Conservation (phyloP, 257 asterid species). For the Dorcoceras hygrometricum region DNA sequence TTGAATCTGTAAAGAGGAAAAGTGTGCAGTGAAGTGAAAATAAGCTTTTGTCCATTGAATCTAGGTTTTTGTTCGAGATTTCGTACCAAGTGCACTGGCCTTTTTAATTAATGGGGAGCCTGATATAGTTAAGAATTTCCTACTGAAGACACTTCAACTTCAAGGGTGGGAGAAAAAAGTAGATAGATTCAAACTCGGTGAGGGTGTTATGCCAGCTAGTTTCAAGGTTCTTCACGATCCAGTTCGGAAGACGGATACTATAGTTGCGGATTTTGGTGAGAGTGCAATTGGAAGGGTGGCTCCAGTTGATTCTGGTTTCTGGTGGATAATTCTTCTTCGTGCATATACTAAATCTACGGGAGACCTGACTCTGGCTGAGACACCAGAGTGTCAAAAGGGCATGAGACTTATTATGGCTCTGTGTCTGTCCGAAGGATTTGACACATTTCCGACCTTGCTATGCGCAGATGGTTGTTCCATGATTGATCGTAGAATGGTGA, state of each 20-base stretch:
- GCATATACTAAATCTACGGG: conserved; percentile 82
- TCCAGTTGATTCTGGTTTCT: conserved; percentile 82
- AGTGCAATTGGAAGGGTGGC: conserved; percentile 86
- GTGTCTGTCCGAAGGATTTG: conserved; percentile 76
- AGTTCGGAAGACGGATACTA: conserved; percentile 52
- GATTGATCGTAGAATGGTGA: conserved; percentile 84
- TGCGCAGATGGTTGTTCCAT: conserved; percentile 85
- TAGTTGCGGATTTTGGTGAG: conserved; percentile 78
- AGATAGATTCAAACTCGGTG: conserved; percentile 76
- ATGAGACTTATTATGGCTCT: conserved; percentile 64
- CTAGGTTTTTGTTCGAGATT: not conserved
- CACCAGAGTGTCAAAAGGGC: conserved; percentile 76
- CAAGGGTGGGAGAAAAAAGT: conserved; percentile 75
- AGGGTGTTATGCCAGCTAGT: conserved; percentile 81
- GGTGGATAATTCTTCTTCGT: conserved; percentile 87
- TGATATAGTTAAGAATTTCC: conserved; percentile 67
- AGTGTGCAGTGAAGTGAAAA: not conserved
- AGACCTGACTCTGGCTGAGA: conserved; percentile 58
- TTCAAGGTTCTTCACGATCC: conserved; percentile 80
- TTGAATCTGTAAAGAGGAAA: not conserved
- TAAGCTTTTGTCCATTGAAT: not conserved
- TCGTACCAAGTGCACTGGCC: conserved; percentile 62
- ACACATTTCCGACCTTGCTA: conserved; percentile 71
- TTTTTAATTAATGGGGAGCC: conserved; percentile 78
- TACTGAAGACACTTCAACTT: conserved; percentile 71